A percentile compares a stretch with the other conserved stretches of the same genome.
These are phyloP conservation scores for Rhypophila decipiens DNA, from an alignment of 495 filamentous ascomycete species.

Conservation along the genomic window DNA sequence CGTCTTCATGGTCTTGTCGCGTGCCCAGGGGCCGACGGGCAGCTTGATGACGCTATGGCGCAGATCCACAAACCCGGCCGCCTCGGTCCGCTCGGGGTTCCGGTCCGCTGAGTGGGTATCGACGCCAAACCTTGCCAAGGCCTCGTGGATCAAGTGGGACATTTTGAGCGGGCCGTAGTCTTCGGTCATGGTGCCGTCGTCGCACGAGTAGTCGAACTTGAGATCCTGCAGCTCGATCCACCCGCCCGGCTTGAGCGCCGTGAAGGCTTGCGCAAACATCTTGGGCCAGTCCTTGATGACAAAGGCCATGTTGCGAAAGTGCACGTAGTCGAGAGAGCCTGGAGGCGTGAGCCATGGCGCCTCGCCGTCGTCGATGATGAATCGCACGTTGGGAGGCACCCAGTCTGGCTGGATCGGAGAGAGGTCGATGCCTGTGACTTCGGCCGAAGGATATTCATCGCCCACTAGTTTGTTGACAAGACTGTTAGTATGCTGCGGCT, in stretches of 20 bases:
- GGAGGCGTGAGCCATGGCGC: slow-evolving; percentile 40
- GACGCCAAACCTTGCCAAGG: slow-evolving; percentile 25
- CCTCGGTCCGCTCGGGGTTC: slow-evolving; percentile 41
- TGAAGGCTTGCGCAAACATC: slow-evolving; percentile 25
- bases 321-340: slow-evolving; percentile 50
- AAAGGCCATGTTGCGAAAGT: slow-evolving; percentile 41
- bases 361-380: slow-evolving; percentile 56
- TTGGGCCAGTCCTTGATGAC: slow-evolving; percentile 45
- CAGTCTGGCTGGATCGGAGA: slow-evolving; percentile 52
- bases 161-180: slow-evolving; percentile 24
- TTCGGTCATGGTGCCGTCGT: slow-evolving; percentile 33
- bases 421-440: slow-evolving; percentile 52
- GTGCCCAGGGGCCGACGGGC: slow-evolving; percentile 53
- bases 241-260: slow-evolving; percentile 39
- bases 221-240: slow-evolving; percentile 50
- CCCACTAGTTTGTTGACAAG: slow-evolving; percentile 5
- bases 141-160: slow-evolving; percentile 20
- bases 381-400: slow-evolving; percentile 51
- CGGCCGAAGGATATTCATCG: slow-evolving; percentile 12
- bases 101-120: slow-evolving; percentile 41
- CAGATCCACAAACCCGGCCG: slow-evolving; percentile 56
- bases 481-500: neutral
- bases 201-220: slow-evolving; percentile 28
- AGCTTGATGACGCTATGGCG: slow-evolving; percentile 45
- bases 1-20: slow-evolving; percentile 43